Evolutionary conservation across 306 rosid species (phyloP), one percentile per base, ranked within the genome.

Genomic region (Medicago arabica): DNA sequence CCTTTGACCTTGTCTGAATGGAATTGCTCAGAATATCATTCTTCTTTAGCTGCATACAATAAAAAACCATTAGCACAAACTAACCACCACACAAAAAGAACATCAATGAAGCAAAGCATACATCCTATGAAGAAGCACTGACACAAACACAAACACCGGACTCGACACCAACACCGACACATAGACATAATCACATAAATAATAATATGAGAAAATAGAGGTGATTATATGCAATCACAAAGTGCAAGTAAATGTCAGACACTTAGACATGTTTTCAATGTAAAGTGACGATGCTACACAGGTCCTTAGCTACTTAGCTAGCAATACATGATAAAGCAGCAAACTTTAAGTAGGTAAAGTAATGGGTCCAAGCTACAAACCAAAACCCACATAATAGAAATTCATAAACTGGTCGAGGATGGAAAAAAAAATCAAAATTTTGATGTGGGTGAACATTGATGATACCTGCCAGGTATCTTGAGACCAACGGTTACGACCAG

Each of bases 1-100:
- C 97, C 82, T 90, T 95, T 69, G 96, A 82, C 63, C 93, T 87
- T 14, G 93, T 83, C 78, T 82, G 93, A 72, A 95, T 88, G 16
- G 96, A 81, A 78, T 86, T 87, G 84, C 79, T 87, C 84, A 79
- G 70, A 11, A 92, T 74, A 78, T 90, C 96, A 72, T 84, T 86
- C 86, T 74, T 88, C 80, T 81, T 92, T 76, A 77, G 76, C 98
- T 93, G 87, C 66, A 77, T 79, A 38, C 59, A 82, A 61, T 71
- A 77, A 75, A 25, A 5, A 72, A 1, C 16, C 43, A 67, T 71
- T 59, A 41, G 1, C 47, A 59, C 36, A 77, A 53, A 65, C 59
- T 60, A 78, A 64, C 77, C 80, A 80, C 44, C 78, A 64, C 0
- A 46, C 31, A 55, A 17, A 47, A 64, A 63, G 39, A 69, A 76